A percentile compares a stretch with the other conserved stretches of the same genome.
Evolutionary conservation across 306 rosid species (phyloP).

Genomic region (Cucumis sativus): Cucumber_9930_V3 NC_026656.2:1711501-1712000

Average conservation of each 20-base stretch:
- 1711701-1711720: too few species aligned
- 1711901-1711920: constrained; percentile 68
- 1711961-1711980: too few species aligned
- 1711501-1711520: background rate
- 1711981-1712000: background rate
- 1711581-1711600: too few species aligned
- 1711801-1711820: constrained; percentile 15
- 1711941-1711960: too few species aligned
- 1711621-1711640: too few species aligned
- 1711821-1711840: constrained; percentile 19
- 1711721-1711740: background rate
- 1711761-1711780: constrained; percentile 78
- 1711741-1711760: constrained; percentile 78
- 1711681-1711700: too few species aligned
- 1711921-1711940: constrained; percentile 16
- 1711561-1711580: constrained; percentile 9
- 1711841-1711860: constrained; percentile 63
- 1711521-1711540: background rate
- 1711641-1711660: too few species aligned
- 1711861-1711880: constrained; percentile 83
- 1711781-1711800: constrained; percentile 41
- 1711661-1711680: too few species aligned
- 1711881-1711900: constrained; percentile 63
- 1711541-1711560: background rate
- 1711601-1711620: too few species aligned